A percentile compares a stretch with the other conserved stretches of the same genome.
Conservation (phyloP, 2,329 filamentous ascomycete species). For the Microascus cirrosus region DNA sequence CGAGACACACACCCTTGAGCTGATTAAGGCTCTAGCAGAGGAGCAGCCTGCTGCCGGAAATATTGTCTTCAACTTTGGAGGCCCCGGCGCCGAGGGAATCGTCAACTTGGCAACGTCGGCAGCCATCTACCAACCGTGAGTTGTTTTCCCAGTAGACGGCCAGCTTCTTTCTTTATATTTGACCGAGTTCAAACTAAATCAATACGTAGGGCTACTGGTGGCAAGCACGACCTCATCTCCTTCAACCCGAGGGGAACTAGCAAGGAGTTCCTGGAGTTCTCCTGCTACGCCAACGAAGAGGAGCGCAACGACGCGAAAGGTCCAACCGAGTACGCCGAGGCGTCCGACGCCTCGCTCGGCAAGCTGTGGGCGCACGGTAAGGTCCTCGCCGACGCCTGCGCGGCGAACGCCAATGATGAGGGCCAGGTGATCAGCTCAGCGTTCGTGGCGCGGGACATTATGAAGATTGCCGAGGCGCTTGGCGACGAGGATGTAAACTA, state of each 20-base stretch:
- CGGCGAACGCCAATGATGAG: conserved; percentile 13
- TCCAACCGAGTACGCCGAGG: not conserved
- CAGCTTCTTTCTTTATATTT: too few relatives aligned
- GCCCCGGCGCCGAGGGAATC: conserved; percentile 10
- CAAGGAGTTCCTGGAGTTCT: not conserved
- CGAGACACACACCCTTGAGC: conserved; percentile 5
- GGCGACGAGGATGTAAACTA: conserved; percentile 25
- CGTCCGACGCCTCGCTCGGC: conserved; percentile 11
- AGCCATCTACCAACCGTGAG: not conserved
- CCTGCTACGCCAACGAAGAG: not conserved
- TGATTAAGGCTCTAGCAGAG: conserved; percentile 6
- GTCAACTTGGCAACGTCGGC: conserved; percentile 4
- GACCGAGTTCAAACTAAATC: too few relatives aligned
- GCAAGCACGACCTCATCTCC: conserved; percentile 14
- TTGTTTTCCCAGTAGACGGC: too few relatives aligned
- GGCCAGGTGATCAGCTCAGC: conserved; percentile 27
- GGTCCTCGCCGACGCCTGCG: conserved; percentile 12
- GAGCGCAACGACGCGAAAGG: not conserved
- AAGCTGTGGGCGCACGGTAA: conserved; percentile 12
- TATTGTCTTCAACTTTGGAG: conserved; percentile 19
- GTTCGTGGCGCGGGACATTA: conserved; percentile 30
- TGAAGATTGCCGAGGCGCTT: conserved; percentile 29
- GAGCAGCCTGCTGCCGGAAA: conserved; percentile 14
- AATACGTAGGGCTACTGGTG: conserved; percentile 10
- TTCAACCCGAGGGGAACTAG: conserved; percentile 15